phyloP scores from a whole-genome alignment of 2,329 filamentous ascomycete genomes.

The Botrytis byssoidea region DNA sequence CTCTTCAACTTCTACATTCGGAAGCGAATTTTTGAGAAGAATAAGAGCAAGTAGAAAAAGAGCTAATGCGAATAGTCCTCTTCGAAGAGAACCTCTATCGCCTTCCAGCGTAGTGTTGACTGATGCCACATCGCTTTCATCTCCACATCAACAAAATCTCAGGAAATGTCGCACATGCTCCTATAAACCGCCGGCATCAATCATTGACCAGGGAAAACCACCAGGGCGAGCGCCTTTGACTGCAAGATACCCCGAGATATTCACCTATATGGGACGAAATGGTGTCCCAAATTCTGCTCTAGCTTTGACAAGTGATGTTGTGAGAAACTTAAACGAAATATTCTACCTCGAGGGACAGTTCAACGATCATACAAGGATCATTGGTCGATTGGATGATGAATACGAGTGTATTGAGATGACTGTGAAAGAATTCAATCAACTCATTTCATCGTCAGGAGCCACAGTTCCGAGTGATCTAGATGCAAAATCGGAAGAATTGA shows the following conservation, averaged over 20 bases:
- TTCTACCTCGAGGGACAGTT: conserved; percentile 9
- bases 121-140: not conserved
- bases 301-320: conserved; percentile 10
- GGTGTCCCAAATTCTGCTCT: conserved; percentile 14
- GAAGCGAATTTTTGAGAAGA: not conserved
- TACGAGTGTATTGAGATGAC: not conserved
- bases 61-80: not conserved
- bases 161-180: conserved; percentile 6
- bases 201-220: not conserved
- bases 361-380: not conserved
- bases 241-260: conserved; percentile 12
- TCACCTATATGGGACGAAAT: conserved; percentile 14
- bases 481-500: not conserved
- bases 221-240: not conserved
- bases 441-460: not conserved
- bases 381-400: not conserved
- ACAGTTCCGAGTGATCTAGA: not conserved
- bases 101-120: not conserved
- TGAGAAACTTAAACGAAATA: conserved; percentile 9
- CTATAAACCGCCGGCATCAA: not conserved
- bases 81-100: not conserved
- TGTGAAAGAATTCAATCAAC: not conserved
- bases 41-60: not conserved
- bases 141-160: not conserved
- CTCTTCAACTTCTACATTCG: not conserved